Percentiles rank a stretch among this genome's conserved stretches.
Evolutionary conservation across 2,329 filamentous ascomycete genomes (phyloP).

Genomic region (Aspergillus sclerotialis): DNA sequence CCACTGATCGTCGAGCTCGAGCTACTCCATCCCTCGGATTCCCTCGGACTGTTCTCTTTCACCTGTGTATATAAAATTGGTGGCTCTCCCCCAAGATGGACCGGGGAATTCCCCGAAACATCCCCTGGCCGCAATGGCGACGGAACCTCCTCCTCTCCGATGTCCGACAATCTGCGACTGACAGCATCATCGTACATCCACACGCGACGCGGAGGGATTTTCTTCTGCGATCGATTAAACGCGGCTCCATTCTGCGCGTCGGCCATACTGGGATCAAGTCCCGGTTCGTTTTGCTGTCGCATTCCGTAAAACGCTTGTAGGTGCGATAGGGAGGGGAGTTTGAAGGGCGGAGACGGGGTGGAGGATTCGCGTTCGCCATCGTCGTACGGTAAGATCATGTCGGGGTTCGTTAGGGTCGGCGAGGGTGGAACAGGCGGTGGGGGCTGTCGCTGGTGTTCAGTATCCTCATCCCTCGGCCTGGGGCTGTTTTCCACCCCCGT

Average conservation of each 20-base stretch:
- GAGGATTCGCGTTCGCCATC: conserved; percentile 45
- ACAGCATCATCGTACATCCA: conserved; percentile 29
- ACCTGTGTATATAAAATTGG: conserved; percentile 41
- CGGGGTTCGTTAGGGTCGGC: conserved; percentile 84
- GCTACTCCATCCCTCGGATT: conserved; percentile 23
- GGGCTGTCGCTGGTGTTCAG: conserved; percentile 10
- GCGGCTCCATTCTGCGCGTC: conserved; percentile 1
- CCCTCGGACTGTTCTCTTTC: conserved; percentile 47
- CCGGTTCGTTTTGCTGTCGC: conserved; percentile 5
- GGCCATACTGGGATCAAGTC: conserved; percentile 3
- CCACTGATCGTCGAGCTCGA: conserved; percentile 31
- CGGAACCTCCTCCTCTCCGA: conserved; percentile 36
- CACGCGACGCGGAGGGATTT: conserved; percentile 24
- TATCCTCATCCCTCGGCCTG: conserved; percentile 5
- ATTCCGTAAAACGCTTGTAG: conserved; percentile 28
- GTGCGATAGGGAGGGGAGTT: conserved; percentile 40
- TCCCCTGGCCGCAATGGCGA: conserved; percentile 17
- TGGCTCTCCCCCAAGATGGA: neutral
- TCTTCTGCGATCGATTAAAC: conserved; percentile 17
- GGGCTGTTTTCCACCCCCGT: neutral
- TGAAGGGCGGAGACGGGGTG: conserved; percentile 47
- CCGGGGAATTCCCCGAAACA: conserved; percentile 2
- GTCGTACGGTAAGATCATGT: conserved; percentile 84
- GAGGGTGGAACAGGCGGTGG: conserved; percentile 51
- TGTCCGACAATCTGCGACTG: conserved; percentile 38